phyloP scores from a whole-genome alignment of 768 basidiomycete genomes.

The Mycena epipterygia region DNA sequence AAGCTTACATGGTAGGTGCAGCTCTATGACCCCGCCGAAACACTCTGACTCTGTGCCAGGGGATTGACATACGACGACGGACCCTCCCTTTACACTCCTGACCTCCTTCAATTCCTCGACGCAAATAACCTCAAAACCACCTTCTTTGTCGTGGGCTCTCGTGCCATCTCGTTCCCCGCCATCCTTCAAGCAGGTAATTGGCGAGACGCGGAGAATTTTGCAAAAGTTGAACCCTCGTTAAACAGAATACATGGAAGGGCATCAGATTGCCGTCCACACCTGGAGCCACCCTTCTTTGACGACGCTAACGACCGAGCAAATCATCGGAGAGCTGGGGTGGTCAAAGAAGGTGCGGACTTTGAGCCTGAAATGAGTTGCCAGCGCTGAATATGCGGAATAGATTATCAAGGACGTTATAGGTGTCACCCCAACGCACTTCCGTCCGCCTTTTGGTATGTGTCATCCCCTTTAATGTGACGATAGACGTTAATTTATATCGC shows the following conservation, averaged over 20 bases:
- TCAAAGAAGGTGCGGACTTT: not conserved
- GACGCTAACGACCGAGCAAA: constrained; percentile 80
- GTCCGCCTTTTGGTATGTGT: constrained; percentile 73
- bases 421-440: constrained; percentile 83
- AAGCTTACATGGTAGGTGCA: constrained; percentile 67
- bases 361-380: not conserved
- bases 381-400: constrained; percentile 64
- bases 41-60: no score
- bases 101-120: constrained; percentile 79
- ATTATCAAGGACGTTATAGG: constrained; percentile 87
- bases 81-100: constrained; percentile 82
- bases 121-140: constrained; percentile 78
- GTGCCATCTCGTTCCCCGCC: constrained; percentile 77
- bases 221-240: no score
- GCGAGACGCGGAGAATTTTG: no score
- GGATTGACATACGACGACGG: constrained; percentile 85
- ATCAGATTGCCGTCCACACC: constrained; percentile 81
- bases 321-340: constrained; percentile 76
- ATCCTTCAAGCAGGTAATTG: constrained; percentile 79
- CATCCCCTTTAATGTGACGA: not conserved
- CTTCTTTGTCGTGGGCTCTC: constrained; percentile 91
- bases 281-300: constrained; percentile 80
- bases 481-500: not conserved
- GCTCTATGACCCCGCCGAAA: no score
- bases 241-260: constrained; percentile 82